Base-by-base conservation (phyloP, 2,329 filamentous ascomycete genomes). In the Esteya vermicola region DNA sequence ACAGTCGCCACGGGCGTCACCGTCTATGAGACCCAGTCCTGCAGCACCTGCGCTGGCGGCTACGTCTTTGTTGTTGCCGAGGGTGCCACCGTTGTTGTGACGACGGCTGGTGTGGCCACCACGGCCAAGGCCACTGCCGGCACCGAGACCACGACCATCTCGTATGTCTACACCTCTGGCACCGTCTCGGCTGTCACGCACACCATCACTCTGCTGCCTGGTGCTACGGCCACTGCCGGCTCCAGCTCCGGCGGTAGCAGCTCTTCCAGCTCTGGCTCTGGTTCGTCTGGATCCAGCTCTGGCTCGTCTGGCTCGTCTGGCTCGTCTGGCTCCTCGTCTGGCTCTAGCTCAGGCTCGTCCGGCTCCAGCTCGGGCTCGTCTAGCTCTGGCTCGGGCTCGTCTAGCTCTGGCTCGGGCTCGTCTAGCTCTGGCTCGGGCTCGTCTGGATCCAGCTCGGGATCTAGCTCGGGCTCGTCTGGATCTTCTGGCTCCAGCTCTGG, bases 1-100 rank as follows among this genome's bases (percentile, higher is more conserved):
- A 19, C 22, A 4, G 35, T 19, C 14, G 14, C 31, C 9, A n/a
- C 35, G 2, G 23, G 10, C 19, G 23, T 28, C 6, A 18, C 27
- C 13, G 40, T 38, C 18, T 42, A 33, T 31, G 14, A 23, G 14
- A 14, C 40, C n/a, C 22, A 42, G 40, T 6, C 40, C 19, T 42
- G 40, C 35, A 12, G 13, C 28, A 10, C 25, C 2, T 42, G 40
- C 35, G 19, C 40, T 16, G 40, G 40, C 20, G 40, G 40, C 9
- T 30, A 35, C 25, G 26, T 35, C 22, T 40, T 40, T 27, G 32
- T 35, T 19, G 35, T 27, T 14, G 16, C 20, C 16, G 27, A 35
- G 33, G 14, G 46, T 27, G 43, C 19, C n/a, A 16, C 13, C 10
- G 33, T 18, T 9, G 14, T 13, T 13, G 20, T n/a, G 6, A 26